These are phyloP conservation scores for Petunia secreta DNA, from an alignment of 257 asterid species.

Conservation along the genomic window DNA sequence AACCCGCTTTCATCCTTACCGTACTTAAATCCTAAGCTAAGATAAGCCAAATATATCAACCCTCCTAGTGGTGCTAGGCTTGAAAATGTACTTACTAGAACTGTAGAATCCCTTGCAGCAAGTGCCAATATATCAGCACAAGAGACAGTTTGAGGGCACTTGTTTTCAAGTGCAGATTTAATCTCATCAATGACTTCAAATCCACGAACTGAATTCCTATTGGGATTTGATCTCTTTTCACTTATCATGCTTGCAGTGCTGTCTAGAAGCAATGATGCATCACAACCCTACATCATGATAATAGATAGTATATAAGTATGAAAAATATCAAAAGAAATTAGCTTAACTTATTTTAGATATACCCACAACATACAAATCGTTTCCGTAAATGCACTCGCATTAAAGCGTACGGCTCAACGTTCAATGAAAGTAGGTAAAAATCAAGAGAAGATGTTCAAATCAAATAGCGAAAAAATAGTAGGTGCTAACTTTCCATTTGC, in stretches of 20 bases:
- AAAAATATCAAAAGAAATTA: neutral
- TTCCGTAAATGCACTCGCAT: too few relatives aligned
- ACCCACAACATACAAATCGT: too few relatives aligned
- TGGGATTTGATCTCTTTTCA: slow-evolving; percentile 73
- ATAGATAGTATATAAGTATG: too few relatives aligned
- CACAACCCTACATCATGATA: slow-evolving; percentile 70
- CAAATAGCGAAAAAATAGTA: too few relatives aligned
- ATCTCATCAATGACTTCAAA: slow-evolving; percentile 84
- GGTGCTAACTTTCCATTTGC: too few relatives aligned
- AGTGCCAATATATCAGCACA: slow-evolving; percentile 86
- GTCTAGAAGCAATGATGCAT: slow-evolving; percentile 84
- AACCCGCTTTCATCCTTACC: too few relatives aligned
- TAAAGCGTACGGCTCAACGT: too few relatives aligned
- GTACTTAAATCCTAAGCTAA: too few relatives aligned
- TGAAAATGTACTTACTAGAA: slow-evolving; percentile 49
- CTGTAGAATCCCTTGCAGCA: slow-evolving; percentile 84
- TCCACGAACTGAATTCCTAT: slow-evolving; percentile 80
- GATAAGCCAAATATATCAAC: neutral
- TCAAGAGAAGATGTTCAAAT: too few relatives aligned
- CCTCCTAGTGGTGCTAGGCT: neutral
- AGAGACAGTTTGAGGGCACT: slow-evolving; percentile 82
- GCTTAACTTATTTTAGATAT: too few relatives aligned
- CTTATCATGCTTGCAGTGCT: slow-evolving; percentile 51
- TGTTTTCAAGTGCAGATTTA: slow-evolving; percentile 71
- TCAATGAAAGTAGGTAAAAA: too few relatives aligned